Conservation (phyloP, 2,329 filamentous ascomycete species). For the Fusarium brevicatenulatum region DNA sequence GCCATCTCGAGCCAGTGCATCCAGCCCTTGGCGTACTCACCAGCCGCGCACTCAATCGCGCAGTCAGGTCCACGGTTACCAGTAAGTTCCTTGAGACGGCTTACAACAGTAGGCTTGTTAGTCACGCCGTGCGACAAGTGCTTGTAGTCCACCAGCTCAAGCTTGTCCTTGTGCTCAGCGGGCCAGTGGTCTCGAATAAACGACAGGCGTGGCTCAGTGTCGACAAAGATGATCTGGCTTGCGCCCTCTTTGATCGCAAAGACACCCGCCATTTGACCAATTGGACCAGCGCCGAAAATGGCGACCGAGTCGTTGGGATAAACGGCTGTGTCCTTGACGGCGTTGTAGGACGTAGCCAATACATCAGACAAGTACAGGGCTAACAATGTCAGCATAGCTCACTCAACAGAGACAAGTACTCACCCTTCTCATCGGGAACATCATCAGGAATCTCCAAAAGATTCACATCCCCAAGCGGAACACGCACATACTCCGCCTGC, state of each 20-base stretch:
- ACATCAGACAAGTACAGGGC: constrained; percentile 83
- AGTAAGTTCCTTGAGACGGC: constrained; percentile 77
- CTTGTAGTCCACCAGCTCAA: constrained; percentile 77
- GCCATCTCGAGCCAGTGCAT: constrained; percentile 67
- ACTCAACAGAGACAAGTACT: background rate
- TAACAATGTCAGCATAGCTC: background rate
- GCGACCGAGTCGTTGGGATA: constrained; percentile 80
- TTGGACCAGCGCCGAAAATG: constrained; percentile 86
- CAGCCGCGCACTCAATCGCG: constrained; percentile 72
- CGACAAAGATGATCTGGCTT: constrained; percentile 79
- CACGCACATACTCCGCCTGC: constrained; percentile 86
- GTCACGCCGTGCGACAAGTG: constrained; percentile 67
- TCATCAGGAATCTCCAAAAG: constrained; percentile 80
- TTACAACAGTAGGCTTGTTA: constrained; percentile 71
- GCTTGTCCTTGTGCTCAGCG: constrained; percentile 57
- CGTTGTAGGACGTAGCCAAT: constrained; percentile 80
- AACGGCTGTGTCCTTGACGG: constrained; percentile 85
- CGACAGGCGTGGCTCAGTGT: constrained; percentile 75
- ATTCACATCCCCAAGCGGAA: constrained; percentile 84
- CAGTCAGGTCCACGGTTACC: constrained; percentile 79
- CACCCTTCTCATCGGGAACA: constrained; percentile 84
- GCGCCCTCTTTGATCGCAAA: constrained; percentile 82
- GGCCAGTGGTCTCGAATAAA: constrained; percentile 72
- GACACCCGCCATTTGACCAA: constrained; percentile 84
- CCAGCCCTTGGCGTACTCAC: constrained; percentile 71